Base-by-base conservation (phyloP, 176 grass and related monocot species). In the Aegilops umbellulata region DNA sequence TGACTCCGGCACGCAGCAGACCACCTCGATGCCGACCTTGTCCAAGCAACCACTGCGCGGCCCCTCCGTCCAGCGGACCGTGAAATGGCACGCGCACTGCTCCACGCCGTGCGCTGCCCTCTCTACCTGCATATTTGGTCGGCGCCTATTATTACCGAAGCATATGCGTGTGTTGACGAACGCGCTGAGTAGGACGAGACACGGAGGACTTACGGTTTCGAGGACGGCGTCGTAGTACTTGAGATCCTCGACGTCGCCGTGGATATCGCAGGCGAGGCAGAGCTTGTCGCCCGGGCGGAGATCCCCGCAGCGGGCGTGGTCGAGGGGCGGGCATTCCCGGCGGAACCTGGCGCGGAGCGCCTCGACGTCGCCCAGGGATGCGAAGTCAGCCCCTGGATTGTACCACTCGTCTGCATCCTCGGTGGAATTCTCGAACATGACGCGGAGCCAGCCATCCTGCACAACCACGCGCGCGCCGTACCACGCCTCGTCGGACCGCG, bases 331-430 rank as follows among this genome's bases (percentile, higher is more conserved):
- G 60, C 67, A 31, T 26, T 0, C 1, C 35, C 0, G 25, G 68
- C 80, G 89, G 80, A 90, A 75, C 80, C 80, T 73, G 67, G 89
- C 75, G 46, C 80, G 85, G 80, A 87, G 58, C 65, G 66, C 58
- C 46, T 42, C 75, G 25, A 83, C 80, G 32, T 22, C 84, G 31
- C 7, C 41, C 35, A 22, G 32, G 47, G 35, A 26, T 19, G 78
- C 23, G 72, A 90, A 31, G 6, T 12, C 49, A 31, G 15, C 9
- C 10, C 65, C 71, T 74, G 84, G 74, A 25, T 74, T 20, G 74
- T 83, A 83, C 84, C 84, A 90, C 41, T 87, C 84, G 74, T 90
- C 89, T 22, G 0, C 10, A 25, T 90, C 89, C 58, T 90, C 80
- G 20, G 0, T 10, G 80, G 83, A 90, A 22, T 58, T 8, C 84